Evolutionary conservation across 2,329 filamentous ascomycete species (phyloP).

Genomic region (Ceratocystis harringtonii): DNA sequence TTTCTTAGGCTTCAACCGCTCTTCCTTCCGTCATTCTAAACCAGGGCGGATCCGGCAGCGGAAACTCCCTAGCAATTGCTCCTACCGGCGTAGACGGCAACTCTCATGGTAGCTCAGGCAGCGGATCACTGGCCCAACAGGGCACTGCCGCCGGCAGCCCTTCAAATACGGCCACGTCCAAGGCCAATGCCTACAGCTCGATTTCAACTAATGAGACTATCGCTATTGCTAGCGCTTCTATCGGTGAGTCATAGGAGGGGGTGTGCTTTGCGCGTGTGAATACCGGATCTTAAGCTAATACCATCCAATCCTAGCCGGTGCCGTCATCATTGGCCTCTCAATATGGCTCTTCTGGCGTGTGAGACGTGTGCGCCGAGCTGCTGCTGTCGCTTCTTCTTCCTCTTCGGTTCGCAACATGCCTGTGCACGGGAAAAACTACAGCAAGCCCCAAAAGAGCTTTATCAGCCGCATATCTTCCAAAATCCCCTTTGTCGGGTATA

Average conservation of each 20-base stretch:
- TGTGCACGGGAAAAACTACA: neutral
- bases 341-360: conserved; percentile 15
- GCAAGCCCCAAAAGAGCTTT: neutral
- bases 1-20: neutral
- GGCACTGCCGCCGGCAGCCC: neutral
- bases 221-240: conserved; percentile 14
- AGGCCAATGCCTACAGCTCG: neutral
- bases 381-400: neutral
- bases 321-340: conserved; percentile 4
- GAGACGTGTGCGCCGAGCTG: conserved; percentile 6
- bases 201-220: conserved; percentile 13
- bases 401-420: neutral
- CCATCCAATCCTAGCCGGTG: conserved; percentile 1
- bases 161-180: neutral
- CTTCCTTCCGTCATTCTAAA: neutral
- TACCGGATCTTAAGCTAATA: neutral
- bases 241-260: conserved; percentile 1
- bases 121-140: neutral
- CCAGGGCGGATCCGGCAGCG: neutral
- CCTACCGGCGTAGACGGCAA: neutral
- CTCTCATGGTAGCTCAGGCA: neutral
- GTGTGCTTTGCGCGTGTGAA: neutral
- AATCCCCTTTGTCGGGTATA: conserved; percentile 9
- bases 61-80: neutral
- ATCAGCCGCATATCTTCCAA: conserved; percentile 2